Percentiles rank a stretch among this genome's conserved stretches.
phyloP scores from a whole-genome alignment of 2,329 filamentous ascomycete genomes.

The Fusarium sp. region DNA sequence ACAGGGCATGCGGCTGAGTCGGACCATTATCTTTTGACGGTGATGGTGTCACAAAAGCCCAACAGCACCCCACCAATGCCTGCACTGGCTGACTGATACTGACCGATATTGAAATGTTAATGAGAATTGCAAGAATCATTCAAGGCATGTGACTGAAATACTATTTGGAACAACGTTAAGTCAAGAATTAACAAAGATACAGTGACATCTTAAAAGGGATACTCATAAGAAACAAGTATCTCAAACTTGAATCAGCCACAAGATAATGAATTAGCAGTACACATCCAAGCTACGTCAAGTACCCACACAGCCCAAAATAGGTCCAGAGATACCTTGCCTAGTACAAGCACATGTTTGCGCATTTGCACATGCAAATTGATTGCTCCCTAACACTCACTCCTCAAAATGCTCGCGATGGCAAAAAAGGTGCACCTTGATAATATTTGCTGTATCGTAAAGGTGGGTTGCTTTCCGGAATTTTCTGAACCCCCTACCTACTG shows the following conservation, averaged over 20 bases:
- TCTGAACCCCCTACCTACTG: conserved; percentile 14
- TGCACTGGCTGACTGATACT: not conserved
- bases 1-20: conserved; percentile 41
- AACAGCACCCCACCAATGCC: conserved; percentile 41
- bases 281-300: conserved; percentile 20
- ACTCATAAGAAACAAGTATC: conserved; percentile 15
- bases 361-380: conserved; percentile 35
- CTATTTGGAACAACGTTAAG: not conserved
- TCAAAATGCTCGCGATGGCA: conserved; percentile 27
- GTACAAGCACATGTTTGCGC: conserved; percentile 40
- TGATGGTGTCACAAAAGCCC: conserved; percentile 43
- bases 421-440: conserved; percentile 28
- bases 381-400: not conserved
- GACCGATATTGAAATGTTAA: not conserved
- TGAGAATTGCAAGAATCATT: not conserved
- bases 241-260: conserved; percentile 20
- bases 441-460: conserved; percentile 11
- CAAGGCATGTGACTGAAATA: conserved; percentile 1
- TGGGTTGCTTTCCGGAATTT: conserved; percentile 30
- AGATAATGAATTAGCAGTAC: conserved; percentile 6
- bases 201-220: conserved; percentile 15
- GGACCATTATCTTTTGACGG: conserved; percentile 31
- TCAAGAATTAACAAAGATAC: not conserved
- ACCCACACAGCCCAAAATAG: conserved; percentile 40
- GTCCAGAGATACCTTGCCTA: conserved; percentile 31